Evolutionary conservation across 192 early-diverging fungal genomes (phyloP), one percentile per base, ranked within the genome.

Genomic region (Coemansia sp.): DNA sequence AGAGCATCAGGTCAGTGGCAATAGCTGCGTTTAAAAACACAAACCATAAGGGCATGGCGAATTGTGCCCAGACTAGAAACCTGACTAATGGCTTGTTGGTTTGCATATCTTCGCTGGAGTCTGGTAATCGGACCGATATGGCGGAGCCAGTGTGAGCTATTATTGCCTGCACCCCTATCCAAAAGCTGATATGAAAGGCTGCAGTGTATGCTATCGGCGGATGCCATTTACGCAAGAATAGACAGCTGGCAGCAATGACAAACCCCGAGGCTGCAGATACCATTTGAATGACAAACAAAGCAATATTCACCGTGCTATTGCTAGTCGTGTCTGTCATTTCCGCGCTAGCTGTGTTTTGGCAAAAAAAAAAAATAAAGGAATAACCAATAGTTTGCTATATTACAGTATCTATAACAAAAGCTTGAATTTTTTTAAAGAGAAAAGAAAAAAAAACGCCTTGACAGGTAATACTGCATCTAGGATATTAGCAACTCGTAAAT

Each of bases 21-120:
- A 77, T 77, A 3, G 59, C 52, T 3, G 56, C 62, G 26, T 77
- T 77, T 12, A 77, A 49, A 59, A 77, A 77, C 2, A 77, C 68
- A 63, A 77, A 77, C 73, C 73, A 77, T 13, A 77, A 43, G 2
- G 73, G 73, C 73, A 77, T 77, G 10, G 68, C 73, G 59, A 77
- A 77, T 56, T 77, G 73, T 1, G 68, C 62, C 73, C 73, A 77
- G 6, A 77, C 53, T 12, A 77, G 73, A 48, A 77, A 77, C 10
- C 68, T 53, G 10, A 69, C 59, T 3, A 77, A 46, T 0, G 68
- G 60, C 30, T 77, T 64, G 55, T 47, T 77, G 10, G 43, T 48
- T 33, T 77, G 73, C 57, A 77, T 56, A 11, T 62, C 38, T 18
- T 53, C 42, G 18, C 63, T 59, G 3, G 63, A 50, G 28, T 62